These are phyloP conservation scores for Ceratocystis alfenasii DNA, from an alignment of 2,329 filamentous ascomycete genomes.

Conservation along the genomic window DNA sequence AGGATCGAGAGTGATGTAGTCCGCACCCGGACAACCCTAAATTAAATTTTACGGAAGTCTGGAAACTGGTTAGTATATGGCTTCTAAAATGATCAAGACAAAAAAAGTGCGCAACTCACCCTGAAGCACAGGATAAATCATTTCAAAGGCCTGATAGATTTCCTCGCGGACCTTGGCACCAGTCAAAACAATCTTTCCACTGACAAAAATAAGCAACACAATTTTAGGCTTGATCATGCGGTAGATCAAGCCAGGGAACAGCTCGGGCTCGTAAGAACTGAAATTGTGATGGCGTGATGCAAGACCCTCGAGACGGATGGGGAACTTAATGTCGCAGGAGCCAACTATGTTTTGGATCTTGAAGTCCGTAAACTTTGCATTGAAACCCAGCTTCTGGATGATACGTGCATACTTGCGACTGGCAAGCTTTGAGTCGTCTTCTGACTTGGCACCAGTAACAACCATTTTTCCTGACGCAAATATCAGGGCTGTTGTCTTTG, in stretches of 20 bases:
- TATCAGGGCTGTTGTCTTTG: slow-evolving; percentile 95
- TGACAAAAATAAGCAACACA: slow-evolving; percentile 93
- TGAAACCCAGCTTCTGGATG: slow-evolving; percentile 99
- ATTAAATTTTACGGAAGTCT: slow-evolving; percentile 49
- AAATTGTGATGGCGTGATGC: slow-evolving; percentile 98
- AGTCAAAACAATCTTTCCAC: slow-evolving; percentile 90
- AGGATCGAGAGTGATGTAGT: background rate
- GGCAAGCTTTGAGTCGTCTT: slow-evolving; percentile 94
- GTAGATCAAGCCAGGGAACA: slow-evolving; percentile 99
- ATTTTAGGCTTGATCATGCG: slow-evolving; percentile 98
- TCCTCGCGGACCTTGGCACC: slow-evolving; percentile 97
- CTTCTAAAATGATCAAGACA: slow-evolving; percentile 20
- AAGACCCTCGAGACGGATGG: slow-evolving; percentile 89
- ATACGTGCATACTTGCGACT: slow-evolving; percentile 97
- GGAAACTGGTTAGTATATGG: background rate
- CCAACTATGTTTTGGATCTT: slow-evolving; percentile 99
- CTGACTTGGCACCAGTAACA: slow-evolving; percentile 92
- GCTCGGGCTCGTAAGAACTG: slow-evolving; percentile 94
- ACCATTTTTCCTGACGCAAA: slow-evolving; percentile 99
- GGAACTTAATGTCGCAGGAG: slow-evolving; percentile 98
- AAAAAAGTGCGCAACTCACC: slow-evolving; percentile 39
- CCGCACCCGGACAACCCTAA: too few species aligned
- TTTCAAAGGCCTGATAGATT: slow-evolving; percentile 92
- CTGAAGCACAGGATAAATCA: slow-evolving; percentile 93
- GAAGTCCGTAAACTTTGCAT: slow-evolving; percentile 98